phyloP scores from a whole-genome alignment of 1,139 yeast genomes.

The Geotrichum fermentans region DNA sequence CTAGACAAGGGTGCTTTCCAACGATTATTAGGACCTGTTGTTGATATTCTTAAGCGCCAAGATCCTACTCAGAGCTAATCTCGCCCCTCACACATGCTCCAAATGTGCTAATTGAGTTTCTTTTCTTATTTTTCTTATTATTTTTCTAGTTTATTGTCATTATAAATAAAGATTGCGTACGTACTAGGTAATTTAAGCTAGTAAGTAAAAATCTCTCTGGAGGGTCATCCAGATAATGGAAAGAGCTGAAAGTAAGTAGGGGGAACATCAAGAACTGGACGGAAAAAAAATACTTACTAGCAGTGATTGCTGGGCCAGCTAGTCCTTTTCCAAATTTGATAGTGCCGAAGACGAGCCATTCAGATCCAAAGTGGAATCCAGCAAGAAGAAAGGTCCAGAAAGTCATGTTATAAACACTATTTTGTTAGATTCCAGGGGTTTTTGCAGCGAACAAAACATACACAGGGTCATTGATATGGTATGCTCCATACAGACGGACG shows the following conservation, averaged over 20 bases:
- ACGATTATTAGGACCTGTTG: slow-evolving; percentile 89
- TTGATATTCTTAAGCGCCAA: slow-evolving; percentile 70
- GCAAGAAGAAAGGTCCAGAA: slow-evolving; percentile 83
- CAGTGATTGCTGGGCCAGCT: slow-evolving; percentile 75
- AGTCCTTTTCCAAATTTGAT: slow-evolving; percentile 84
- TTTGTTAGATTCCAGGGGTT: no score
- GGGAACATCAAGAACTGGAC: background rate
- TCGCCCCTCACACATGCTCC: no score
- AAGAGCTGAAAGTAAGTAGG: slow-evolving; percentile 23
- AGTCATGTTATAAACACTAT: slow-evolving; percentile 62
- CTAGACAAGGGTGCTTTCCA: slow-evolving; percentile 90
- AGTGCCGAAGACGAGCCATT: slow-evolving; percentile 74
- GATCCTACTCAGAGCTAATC: slow-evolving; percentile 56
- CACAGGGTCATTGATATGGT: slow-evolving; percentile 60
- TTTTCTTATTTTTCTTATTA: background rate
- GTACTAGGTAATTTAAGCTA: background rate
- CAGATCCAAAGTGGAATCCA: slow-evolving; percentile 73
- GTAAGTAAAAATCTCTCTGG: slow-evolving; percentile 41
- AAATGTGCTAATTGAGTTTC: no score
- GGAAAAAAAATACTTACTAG: slow-evolving; percentile 27
- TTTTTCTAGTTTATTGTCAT: background rate
- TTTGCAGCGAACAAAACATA: slow-evolving; percentile 23
- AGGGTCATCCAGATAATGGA: slow-evolving; percentile 47
- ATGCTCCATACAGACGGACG: slow-evolving; percentile 83
- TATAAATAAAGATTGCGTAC: no score